Percentiles rank a stretch among this genome's conserved stretches.
phyloP scores from a whole-genome alignment of 1,139 yeast genomes.

The Suhomyces bolitotheri region DNA sequence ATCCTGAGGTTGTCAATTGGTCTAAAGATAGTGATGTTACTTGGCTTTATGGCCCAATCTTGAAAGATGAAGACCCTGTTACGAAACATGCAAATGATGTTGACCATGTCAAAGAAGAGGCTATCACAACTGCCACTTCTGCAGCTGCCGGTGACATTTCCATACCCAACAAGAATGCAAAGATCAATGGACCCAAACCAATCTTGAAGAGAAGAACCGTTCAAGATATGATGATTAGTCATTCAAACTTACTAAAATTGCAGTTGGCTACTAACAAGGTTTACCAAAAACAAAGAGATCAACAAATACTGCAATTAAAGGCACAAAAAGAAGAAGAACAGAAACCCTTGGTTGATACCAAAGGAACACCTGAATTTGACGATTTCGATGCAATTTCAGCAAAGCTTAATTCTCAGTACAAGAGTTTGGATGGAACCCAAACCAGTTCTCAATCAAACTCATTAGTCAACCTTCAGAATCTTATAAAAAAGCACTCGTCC shows the following conservation, averaged over 20 bases:
- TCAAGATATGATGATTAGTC: slow-evolving; percentile 69
- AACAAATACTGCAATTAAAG: slow-evolving; percentile 20
- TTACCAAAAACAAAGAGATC: slow-evolving; percentile 29
- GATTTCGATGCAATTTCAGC: slow-evolving; percentile 62
- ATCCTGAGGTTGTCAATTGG: slow-evolving; percentile 79
- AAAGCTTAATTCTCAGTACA: slow-evolving; percentile 59
- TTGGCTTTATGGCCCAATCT: slow-evolving; percentile 80
- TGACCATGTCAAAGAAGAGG: slow-evolving; percentile 21
- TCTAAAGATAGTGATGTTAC: slow-evolving; percentile 78
- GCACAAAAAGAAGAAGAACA: slow-evolving; percentile 16
- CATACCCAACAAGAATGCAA: slow-evolving; percentile 28
- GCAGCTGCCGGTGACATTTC: slow-evolving; percentile 52
- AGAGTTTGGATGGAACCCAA: slow-evolving; percentile 18
- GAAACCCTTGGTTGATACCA: slow-evolving; percentile 4
- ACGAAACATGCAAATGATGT: slow-evolving; percentile 16
- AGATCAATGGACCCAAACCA: slow-evolving; percentile 54
- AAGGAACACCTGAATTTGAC: slow-evolving; percentile 44
- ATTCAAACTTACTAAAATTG: slow-evolving; percentile 50
- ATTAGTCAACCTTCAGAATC: slow-evolving; percentile 18
- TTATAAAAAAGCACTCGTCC: slow-evolving; percentile 13
- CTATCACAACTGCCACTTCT: slow-evolving; percentile 36
- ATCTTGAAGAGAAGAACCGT: slow-evolving; percentile 80
- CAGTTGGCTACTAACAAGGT: slow-evolving; percentile 45
- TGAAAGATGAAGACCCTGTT: slow-evolving; percentile 40
- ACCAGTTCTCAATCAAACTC: slow-evolving; percentile 21